Base-by-base conservation (phyloP, 2,329 filamentous ascomycete species). In the Fusarium camptoceras region DNA sequence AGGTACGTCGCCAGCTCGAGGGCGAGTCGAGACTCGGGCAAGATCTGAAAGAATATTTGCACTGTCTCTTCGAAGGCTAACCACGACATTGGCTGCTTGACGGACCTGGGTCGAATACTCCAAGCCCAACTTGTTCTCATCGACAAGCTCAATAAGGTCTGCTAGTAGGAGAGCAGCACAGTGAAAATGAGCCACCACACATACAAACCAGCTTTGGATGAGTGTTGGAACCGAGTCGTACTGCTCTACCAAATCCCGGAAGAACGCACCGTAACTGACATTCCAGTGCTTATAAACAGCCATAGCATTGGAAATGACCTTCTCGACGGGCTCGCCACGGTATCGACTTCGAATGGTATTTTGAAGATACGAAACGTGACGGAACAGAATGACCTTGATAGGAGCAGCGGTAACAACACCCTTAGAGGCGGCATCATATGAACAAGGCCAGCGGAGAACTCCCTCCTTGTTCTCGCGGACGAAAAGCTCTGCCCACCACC, bases 151-250 rank as follows among this genome's bases (percentile, higher is more conserved):
- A 15, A 89, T 78, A 6, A 85, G 74, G 59, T 89, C 87, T 34
- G 86, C 85, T 7, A 89, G 77, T 25, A 89, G 78, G 43, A 89
- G 81, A 0, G 83, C 81, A 4, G 83, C 87, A 5, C 89, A 82
- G 66, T 88, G 85, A 84, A 87, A 89, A 67, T 89, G 88, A 0
- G 84, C 85, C 1, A 83, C 79, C 25, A 89, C 81, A 55, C 87
- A 85, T 16, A 88, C 82, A 64, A 88, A 89, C 87, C 87, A 89
- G 43, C 86, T 87, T 71, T 87, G 86, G 7, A 89, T 82, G 16
- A 84, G 84, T 14, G 83, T 73, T 2, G 86, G 85, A 1, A 89
- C 81, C 1, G 76, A 71, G 31, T 84, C 80, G 62, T 87, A 86
- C 62, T 86, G 77, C 4, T 80, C 76, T 15, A 87, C 78, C 41